These are phyloP conservation scores for Phyllosticta capitalensis DNA, from an alignment of 2,329 filamentous ascomycete species.

Conservation along the genomic window DNA sequence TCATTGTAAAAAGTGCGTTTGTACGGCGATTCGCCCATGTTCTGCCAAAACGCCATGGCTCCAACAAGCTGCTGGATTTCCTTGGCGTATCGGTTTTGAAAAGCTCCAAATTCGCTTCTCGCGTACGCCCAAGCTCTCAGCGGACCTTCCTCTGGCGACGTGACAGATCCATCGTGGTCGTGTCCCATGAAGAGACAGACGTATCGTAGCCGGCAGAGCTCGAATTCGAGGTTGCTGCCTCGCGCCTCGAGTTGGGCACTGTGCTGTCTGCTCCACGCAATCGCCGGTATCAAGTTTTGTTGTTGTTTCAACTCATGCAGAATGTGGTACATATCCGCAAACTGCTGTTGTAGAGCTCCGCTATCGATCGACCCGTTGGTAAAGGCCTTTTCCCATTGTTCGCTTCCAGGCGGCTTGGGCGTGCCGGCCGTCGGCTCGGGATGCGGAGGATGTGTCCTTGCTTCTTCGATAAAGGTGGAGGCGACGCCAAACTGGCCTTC, in stretches of 20 bases:
- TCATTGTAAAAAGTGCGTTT: constrained; percentile 64
- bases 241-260: constrained; percentile 62
- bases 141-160: constrained; percentile 42
- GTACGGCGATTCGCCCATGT: constrained; percentile 71
- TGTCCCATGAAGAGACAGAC: constrained; percentile 75
- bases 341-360: constrained; percentile 64
- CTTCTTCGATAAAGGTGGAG: constrained; percentile 72
- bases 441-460: constrained; percentile 37
- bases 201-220: constrained; percentile 82
- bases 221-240: constrained; percentile 91
- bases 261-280: constrained; percentile 72
- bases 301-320: constrained; percentile 63
- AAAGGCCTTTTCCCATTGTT: constrained; percentile 41
- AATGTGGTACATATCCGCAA: constrained; percentile 84
- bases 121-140: constrained; percentile 67
- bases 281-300: constrained; percentile 70
- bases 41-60: constrained; percentile 69
- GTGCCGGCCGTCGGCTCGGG: constrained; percentile 28
- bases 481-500: constrained; percentile 91
- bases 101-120: constrained; percentile 60
- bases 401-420: constrained; percentile 24
- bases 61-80: constrained; percentile 76
- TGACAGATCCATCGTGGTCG: constrained; percentile 41
- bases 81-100: constrained; percentile 61
- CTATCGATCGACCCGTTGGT: constrained; percentile 35